Percentiles rank a stretch among this genome's conserved stretches.
These are phyloP conservation scores for Raffaelea deltoideospora DNA, from an alignment of 2,329 filamentous ascomycete genomes.

Conservation along the genomic window DNA sequence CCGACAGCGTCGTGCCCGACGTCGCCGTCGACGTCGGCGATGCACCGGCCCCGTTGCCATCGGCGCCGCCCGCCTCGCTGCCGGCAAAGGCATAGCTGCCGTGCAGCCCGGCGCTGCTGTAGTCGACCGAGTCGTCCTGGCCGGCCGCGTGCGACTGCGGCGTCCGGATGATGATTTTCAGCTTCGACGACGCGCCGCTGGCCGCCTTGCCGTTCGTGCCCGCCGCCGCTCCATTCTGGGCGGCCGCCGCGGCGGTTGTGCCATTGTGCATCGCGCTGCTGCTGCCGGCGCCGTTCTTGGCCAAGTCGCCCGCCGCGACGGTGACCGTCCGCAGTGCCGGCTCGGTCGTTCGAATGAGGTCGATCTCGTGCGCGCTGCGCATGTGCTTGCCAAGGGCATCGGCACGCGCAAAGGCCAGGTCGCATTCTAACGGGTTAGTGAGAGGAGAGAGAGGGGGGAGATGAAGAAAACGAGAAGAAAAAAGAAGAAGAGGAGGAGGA, in stretches of 20 bases:
- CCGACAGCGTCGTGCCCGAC: conserved; percentile 21
- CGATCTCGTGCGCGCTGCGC: conserved; percentile 95
- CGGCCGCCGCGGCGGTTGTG: background rate
- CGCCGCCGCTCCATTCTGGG: background rate
- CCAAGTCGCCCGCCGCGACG: conserved; percentile 10
- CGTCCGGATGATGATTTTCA: conserved; percentile 51
- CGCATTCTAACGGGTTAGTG: conserved; percentile 55
- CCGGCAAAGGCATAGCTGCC: too few relatives aligned
- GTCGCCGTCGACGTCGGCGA: conserved; percentile 22
- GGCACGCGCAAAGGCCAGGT: conserved; percentile 88
- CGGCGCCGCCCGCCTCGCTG: conserved; percentile 27
- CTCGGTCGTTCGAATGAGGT: conserved; percentile 70
- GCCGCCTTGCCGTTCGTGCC: background rate
- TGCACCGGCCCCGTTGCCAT: conserved; percentile 23
- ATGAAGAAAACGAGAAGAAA: background rate
- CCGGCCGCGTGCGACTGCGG: conserved; percentile 41
- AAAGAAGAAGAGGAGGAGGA: too few relatives aligned
- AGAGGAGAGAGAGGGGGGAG: background rate
- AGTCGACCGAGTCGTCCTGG: conserved; percentile 33
- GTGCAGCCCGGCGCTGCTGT: too few relatives aligned
- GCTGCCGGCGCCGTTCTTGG: background rate
- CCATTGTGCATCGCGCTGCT: background rate
- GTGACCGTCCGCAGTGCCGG: conserved; percentile 55
- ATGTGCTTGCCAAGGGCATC: conserved; percentile 96
- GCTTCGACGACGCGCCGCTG: conserved; percentile 27